Evolutionary conservation across 73 alveolate species (phyloP).

Genomic region (Durusdinium trenchii): DNA sequence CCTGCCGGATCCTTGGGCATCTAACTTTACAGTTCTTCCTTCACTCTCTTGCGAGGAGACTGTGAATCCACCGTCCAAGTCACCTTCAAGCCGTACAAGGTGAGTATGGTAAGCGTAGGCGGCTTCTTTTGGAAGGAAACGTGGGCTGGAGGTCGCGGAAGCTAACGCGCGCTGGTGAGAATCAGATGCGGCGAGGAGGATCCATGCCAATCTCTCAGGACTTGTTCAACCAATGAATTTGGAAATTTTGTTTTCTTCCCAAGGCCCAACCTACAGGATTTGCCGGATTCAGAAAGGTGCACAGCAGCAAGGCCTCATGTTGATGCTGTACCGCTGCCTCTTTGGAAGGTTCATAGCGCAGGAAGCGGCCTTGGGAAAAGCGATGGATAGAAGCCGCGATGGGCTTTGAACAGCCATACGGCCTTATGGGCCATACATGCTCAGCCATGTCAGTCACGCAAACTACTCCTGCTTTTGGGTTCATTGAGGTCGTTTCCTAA

Average conservation of each 20-base stretch:
- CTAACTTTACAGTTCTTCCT: not conserved
- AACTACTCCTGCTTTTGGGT: not conserved
- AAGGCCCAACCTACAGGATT: not conserved
- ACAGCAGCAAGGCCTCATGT: not conserved
- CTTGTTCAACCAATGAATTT: not conserved
- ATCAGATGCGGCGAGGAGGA: not conserved
- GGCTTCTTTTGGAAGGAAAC: not conserved
- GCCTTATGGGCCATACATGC: too few relatives aligned
- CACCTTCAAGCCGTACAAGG: slow-evolving; percentile 14
- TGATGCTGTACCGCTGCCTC: not conserved
- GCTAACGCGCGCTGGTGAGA: slow-evolving; percentile 1
- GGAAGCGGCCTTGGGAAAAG: slow-evolving; percentile 62
- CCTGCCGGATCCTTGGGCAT: not conserved
- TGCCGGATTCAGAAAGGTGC: not conserved
- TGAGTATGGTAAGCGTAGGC: not conserved
- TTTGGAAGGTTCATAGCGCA: slow-evolving; percentile 10
- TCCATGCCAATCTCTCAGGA: not conserved
- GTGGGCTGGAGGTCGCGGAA: slow-evolving; percentile 1
- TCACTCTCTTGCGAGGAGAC: not conserved
- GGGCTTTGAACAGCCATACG: not conserved
- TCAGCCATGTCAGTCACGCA: not conserved
- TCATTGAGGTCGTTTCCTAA: slow-evolving; percentile 5
- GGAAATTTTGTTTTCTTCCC: not conserved
- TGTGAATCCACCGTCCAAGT: not conserved
- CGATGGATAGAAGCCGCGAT: slow-evolving; percentile 81